phyloP scores from a whole-genome alignment of 768 basidiomycete species.

The Sarcomyxa edulis region DNA sequence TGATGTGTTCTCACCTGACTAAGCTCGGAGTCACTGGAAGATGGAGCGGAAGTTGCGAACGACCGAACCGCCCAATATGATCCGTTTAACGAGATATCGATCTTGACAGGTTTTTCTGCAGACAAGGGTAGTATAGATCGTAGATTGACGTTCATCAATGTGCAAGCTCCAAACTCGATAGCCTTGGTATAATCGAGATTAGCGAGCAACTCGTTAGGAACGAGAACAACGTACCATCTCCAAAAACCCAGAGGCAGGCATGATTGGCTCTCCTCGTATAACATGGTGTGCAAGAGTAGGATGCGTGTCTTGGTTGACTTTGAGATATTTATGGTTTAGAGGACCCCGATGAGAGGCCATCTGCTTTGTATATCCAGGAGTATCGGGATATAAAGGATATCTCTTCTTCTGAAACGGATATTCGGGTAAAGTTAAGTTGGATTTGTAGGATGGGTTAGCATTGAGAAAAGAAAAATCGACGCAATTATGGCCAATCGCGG shows the following conservation, averaged over 20 bases:
- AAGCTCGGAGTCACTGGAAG: too few species aligned
- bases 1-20: too few species aligned
- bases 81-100: conserved; percentile 12
- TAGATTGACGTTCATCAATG: conserved; percentile 15
- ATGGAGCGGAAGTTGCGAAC: too few species aligned
- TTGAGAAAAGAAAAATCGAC: conserved; percentile 1
- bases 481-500: not conserved
- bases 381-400: not conserved
- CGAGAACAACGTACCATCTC: conserved; percentile 20
- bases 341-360: not conserved
- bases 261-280: conserved; percentile 32
- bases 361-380: too few species aligned
- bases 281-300: conserved; percentile 34
- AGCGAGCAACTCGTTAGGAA: too few species aligned
- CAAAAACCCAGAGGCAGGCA: conserved; percentile 35
- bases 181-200: too few species aligned
- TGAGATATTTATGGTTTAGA: conserved; percentile 1
- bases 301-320: conserved; percentile 15
- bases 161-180: too few species aligned
- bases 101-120: conserved; percentile 13
- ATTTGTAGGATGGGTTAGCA: not conserved
- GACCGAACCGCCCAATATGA: conserved; percentile 23
- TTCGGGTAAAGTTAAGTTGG: not conserved
- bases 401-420: not conserved
- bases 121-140: conserved; percentile 15